A percentile compares a stretch with the other conserved stretches of the same genome.
Evolutionary conservation across 2,329 filamentous ascomycete species (phyloP).

Genomic region (Colletotrichum eleusines): DNA sequence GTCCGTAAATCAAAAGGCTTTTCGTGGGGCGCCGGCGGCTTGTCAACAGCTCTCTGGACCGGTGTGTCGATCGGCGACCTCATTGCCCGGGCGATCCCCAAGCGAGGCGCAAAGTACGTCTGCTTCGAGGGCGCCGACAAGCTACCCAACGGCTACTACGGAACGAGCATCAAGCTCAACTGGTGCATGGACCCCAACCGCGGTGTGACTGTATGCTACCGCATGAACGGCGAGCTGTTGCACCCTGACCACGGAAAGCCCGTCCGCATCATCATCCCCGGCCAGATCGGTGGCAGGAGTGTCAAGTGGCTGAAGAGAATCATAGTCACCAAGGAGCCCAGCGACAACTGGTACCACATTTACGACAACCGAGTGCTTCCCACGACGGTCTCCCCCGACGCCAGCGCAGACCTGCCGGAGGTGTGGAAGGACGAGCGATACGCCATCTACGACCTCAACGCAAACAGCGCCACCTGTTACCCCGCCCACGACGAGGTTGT

Average conservation of each 20-base stretch:
- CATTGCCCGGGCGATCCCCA: slow-evolving; percentile 75
- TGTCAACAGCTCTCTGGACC: slow-evolving; percentile 91
- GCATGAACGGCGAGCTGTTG: slow-evolving; percentile 88
- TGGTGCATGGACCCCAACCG: slow-evolving; percentile 88
- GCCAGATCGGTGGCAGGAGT: slow-evolving; percentile 90
- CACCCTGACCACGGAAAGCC: slow-evolving; percentile 89
- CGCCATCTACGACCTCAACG: slow-evolving; percentile 91
- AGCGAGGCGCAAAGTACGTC: slow-evolving; percentile 80
- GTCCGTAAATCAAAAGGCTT: slow-evolving; percentile 94
- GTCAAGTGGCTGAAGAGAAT: slow-evolving; percentile 93
- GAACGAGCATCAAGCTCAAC: slow-evolving; percentile 87
- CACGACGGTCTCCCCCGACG: slow-evolving; percentile 86
- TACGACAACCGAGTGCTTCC: slow-evolving; percentile 93
- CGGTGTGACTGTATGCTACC: slow-evolving; percentile 88
- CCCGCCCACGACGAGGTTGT: slow-evolving; percentile 83
- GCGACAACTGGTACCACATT: slow-evolving; percentile 95
- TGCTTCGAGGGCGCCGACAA: slow-evolving; percentile 94
- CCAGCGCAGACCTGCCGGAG: slow-evolving; percentile 77
- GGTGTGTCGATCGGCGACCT: slow-evolving; percentile 82
- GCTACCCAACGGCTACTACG: slow-evolving; percentile 89
- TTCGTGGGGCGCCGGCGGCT: slow-evolving; percentile 89
- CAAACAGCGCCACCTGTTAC: slow-evolving; percentile 85
- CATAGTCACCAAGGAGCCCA: slow-evolving; percentile 81
- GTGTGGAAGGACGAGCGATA: slow-evolving; percentile 93
- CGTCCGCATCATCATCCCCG: slow-evolving; percentile 84